Evolutionary conservation across 2,329 filamentous ascomycete genomes (phyloP).

Genomic region (Zymoseptoria ardabiliae): DNA sequence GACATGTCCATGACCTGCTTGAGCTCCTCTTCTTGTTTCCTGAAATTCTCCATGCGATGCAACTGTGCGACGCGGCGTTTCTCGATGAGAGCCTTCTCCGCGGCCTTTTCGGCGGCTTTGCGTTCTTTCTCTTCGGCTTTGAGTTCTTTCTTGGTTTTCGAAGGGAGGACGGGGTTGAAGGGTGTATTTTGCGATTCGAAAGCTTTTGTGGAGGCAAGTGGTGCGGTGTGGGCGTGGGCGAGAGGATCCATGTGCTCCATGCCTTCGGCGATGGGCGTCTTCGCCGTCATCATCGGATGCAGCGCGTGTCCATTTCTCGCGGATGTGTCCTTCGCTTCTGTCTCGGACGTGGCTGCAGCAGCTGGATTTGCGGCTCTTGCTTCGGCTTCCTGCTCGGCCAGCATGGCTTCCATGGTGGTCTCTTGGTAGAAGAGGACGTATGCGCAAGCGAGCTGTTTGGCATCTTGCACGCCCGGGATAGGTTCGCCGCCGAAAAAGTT

Average conservation of each 20-base stretch:
- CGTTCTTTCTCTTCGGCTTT: slow-evolving; percentile 52
- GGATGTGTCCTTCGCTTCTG: slow-evolving; percentile 20
- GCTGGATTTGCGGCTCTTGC: slow-evolving; percentile 36
- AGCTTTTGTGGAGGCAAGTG: slow-evolving; percentile 17
- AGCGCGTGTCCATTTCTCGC: slow-evolving; percentile 22
- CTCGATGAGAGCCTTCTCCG: slow-evolving; percentile 41
- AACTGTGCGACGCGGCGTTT: slow-evolving; percentile 27
- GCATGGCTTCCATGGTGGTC: slow-evolving; percentile 61
- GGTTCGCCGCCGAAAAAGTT: slow-evolving; percentile 92
- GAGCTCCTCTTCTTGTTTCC: slow-evolving; percentile 56
- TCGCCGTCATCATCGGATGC: slow-evolving; percentile 29
- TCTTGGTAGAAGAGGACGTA: slow-evolving; percentile 98
- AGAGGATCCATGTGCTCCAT: slow-evolving; percentile 50
- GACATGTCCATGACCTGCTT: slow-evolving; percentile 59
- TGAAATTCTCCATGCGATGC: slow-evolving; percentile 48
- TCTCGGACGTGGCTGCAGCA: slow-evolving; percentile 23
- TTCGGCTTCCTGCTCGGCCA: slow-evolving; percentile 77
- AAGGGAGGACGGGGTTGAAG: slow-evolving; percentile 44
- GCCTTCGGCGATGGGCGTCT: slow-evolving; percentile 36
- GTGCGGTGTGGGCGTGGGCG: slow-evolving; percentile 57
- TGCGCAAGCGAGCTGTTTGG: slow-evolving; percentile 69
- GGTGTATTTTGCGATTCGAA: slow-evolving; percentile 31
- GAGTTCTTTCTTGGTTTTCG: slow-evolving; percentile 61
- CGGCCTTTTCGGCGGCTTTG: slow-evolving; percentile 52
- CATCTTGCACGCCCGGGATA: slow-evolving; percentile 38